phyloP scores from a whole-genome alignment of 2,329 filamentous ascomycete species.

The Colletotrichum spaethianum region DNA sequence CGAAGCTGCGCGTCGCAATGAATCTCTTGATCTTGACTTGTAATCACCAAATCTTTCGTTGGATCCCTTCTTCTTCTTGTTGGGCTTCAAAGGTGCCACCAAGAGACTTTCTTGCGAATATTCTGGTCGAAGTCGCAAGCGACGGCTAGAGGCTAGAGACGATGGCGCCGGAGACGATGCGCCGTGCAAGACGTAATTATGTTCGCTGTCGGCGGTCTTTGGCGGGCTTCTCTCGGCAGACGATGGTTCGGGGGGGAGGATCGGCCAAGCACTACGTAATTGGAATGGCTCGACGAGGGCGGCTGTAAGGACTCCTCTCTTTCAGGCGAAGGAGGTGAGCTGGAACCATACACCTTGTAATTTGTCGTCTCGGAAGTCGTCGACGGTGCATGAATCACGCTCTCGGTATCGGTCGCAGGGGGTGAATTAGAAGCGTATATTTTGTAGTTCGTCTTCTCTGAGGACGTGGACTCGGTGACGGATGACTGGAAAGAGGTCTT shows the following conservation, averaged over 20 bases:
- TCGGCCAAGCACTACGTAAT: slow-evolving; percentile 66
- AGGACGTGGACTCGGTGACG: slow-evolving; percentile 58
- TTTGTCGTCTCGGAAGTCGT: slow-evolving; percentile 67
- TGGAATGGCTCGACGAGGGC: slow-evolving; percentile 61
- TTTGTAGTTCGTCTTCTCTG: slow-evolving; percentile 70
- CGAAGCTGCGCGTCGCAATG: slow-evolving; percentile 64
- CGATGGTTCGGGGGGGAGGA: slow-evolving; percentile 63
- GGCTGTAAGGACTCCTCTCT: slow-evolving; percentile 56
- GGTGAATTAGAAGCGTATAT: slow-evolving; percentile 65
- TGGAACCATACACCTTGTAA: slow-evolving; percentile 67
- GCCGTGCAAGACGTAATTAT: slow-evolving; percentile 69
- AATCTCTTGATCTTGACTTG: slow-evolving; percentile 67
- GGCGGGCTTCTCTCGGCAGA: slow-evolving; percentile 53
- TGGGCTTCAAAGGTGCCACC: slow-evolving; percentile 68
- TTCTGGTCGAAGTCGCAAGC: slow-evolving; percentile 54
- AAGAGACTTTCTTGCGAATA: slow-evolving; percentile 75
- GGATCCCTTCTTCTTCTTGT: slow-evolving; percentile 60
- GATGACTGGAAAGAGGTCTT: slow-evolving; percentile 48
- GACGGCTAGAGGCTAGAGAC: slow-evolving; percentile 51
- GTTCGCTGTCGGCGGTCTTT: slow-evolving; percentile 56
- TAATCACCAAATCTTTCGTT: slow-evolving; percentile 65
- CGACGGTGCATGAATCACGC: slow-evolving; percentile 52
- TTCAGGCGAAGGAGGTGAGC: slow-evolving; percentile 57
- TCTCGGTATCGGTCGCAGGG: slow-evolving; percentile 55
- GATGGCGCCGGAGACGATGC: slow-evolving; percentile 59